A percentile compares a stretch with the other conserved stretches of the same genome.
Evolutionary conservation across 2,329 filamentous ascomycete genomes (phyloP).

Genomic region (Thermochaetoides dissita): DNA sequence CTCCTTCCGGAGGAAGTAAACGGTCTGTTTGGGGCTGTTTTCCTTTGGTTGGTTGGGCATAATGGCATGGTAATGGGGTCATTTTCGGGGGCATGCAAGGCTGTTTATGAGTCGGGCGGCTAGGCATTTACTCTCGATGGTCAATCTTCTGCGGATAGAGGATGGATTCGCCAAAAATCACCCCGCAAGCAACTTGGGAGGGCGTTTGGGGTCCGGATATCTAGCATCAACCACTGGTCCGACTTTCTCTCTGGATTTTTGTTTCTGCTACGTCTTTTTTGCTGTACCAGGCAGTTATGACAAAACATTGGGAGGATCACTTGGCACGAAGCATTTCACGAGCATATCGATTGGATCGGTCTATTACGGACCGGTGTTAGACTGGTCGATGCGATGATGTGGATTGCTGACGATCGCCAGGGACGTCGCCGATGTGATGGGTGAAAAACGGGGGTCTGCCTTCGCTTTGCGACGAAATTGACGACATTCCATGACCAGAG

Average conservation of each 20-base stretch:
- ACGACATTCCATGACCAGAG: conserved; percentile 33
- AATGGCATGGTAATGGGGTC: conserved; percentile 39
- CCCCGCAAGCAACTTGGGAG: conserved; percentile 33
- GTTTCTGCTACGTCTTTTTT: conserved; percentile 26
- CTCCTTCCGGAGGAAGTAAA: conserved; percentile 99
- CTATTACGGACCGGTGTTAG: conserved; percentile 17
- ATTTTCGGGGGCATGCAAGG: conserved; percentile 43
- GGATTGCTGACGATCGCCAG: conserved; percentile 48
- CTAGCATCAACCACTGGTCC: conserved; percentile 46
- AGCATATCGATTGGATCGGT: conserved; percentile 30
- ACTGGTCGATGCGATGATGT: conserved; percentile 42
- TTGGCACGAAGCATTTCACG: conserved; percentile 23
- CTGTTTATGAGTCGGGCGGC: conserved; percentile 21
- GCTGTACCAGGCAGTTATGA: conserved; percentile 24
- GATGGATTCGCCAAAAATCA: conserved; percentile 49
- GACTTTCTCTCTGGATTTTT: conserved; percentile 26
- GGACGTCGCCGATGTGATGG: conserved; percentile 37
- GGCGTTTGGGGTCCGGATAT: conserved; percentile 75
- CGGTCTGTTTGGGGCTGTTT: conserved; percentile 28
- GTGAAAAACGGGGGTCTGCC: conserved; percentile 30
- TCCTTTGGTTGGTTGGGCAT: conserved; percentile 26
- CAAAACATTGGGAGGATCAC: conserved; percentile 41
- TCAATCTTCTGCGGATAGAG: conserved; percentile 54
- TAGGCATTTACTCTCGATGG: conserved; percentile 23
- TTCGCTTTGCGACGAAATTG: conserved; percentile 44